phyloP scores from a whole-genome alignment of 371 early-diverging fungal species.

The Thermomucor indicae-seudaticae region DNA sequence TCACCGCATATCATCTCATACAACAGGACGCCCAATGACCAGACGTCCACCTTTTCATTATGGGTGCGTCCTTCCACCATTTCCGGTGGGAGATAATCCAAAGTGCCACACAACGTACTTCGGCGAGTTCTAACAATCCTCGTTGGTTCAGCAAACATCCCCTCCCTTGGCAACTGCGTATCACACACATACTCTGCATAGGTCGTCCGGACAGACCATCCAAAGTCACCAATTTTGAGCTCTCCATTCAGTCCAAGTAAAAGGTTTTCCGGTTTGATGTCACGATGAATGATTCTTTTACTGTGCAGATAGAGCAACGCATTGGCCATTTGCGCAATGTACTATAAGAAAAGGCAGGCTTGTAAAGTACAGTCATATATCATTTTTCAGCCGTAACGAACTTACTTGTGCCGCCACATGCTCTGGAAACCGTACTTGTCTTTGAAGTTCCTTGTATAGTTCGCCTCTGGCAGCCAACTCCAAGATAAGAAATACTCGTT shows the following conservation, averaged over 20 bases:
- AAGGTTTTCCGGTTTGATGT: conserved; percentile 96
- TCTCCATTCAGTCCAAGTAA: conserved; percentile 60
- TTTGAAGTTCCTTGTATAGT: conserved; percentile 82
- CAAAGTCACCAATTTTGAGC: conserved; percentile 48
- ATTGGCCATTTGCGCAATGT: conserved; percentile 81
- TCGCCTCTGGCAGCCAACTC: conserved; percentile 97
- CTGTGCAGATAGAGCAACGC: conserved; percentile 85
- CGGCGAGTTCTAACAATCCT: conserved; percentile 45
- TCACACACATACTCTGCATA: conserved; percentile 25
- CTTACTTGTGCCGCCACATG: conserved; percentile 68
- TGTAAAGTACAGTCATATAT: background rate
- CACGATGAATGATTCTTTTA: conserved; percentile 96
- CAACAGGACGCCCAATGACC: conserved; percentile 83
- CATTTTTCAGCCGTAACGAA: too few relatives aligned
- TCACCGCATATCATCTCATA: conserved; percentile 96
- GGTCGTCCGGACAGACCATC: conserved; percentile 43
- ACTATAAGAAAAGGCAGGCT: conserved; percentile 39
- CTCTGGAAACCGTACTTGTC: conserved; percentile 70
- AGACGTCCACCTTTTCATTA: conserved; percentile 77
- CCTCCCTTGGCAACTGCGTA: background rate
- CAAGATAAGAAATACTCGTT: conserved; percentile 90
- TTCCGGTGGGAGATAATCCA: conserved; percentile 98
- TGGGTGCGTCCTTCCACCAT: conserved; percentile 76
- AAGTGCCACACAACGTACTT: conserved; percentile 94
- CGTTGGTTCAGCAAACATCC: background rate